Evolutionary conservation across 1,284 basidiomycete genomes (phyloP).

Genomic region (Naganishia sp.): DNA sequence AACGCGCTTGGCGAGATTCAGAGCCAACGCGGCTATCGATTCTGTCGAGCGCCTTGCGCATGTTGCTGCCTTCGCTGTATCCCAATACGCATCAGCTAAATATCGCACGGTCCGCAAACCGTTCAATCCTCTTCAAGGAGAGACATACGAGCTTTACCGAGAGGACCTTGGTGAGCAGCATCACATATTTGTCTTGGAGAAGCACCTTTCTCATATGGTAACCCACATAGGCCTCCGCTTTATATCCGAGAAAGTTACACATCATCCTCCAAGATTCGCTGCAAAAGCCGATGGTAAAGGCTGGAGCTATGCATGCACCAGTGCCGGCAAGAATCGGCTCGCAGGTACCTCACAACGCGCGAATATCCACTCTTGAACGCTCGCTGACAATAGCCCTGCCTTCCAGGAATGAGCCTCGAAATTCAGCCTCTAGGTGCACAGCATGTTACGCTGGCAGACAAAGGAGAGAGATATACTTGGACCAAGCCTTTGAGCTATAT

Average conservation of each 20-base stretch:
- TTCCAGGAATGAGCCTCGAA: constrained; percentile 75
- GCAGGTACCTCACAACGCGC: constrained; percentile 63
- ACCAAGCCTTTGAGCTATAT: constrained; percentile 83
- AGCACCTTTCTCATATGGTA: background rate
- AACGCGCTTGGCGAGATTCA: constrained; percentile 34
- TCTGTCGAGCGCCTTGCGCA: constrained; percentile 71
- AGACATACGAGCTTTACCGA: constrained; percentile 80
- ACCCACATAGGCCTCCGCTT: constrained; percentile 58
- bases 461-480: constrained; percentile 46
- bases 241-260: constrained; percentile 83
- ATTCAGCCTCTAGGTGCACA: constrained; percentile 68
- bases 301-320: constrained; percentile 72
- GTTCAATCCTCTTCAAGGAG: constrained; percentile 68
- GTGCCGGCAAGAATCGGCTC: constrained; percentile 79
- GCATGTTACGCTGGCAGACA: constrained; percentile 25
- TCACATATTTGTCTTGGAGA: no score
- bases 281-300: constrained; percentile 76
- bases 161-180: constrained; percentile 43
- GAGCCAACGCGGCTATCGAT: constrained; percentile 66
- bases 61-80: constrained; percentile 80
- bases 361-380: constrained; percentile 38
- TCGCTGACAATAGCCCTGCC: constrained; percentile 36
- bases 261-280: constrained; percentile 76
- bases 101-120: constrained; percentile 79
- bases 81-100: constrained; percentile 76